phyloP scores from a whole-genome alignment of 1,284 basidiomycete genomes.

The Hortiboletus rubellus region DNA sequence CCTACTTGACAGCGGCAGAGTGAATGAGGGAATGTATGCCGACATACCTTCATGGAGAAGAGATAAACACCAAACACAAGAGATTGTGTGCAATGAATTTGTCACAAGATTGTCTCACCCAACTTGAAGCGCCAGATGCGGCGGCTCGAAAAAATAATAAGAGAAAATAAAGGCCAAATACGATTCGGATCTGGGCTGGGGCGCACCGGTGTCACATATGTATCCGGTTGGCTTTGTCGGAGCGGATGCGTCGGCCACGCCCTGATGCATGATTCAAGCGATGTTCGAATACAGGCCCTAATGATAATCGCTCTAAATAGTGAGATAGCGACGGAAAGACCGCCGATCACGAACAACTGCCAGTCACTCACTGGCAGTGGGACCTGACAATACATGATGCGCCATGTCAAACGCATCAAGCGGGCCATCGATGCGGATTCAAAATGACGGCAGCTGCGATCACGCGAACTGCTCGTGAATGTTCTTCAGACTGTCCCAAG shows the following conservation, averaged over 20 bases:
- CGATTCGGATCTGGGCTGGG: not conserved
- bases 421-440: constrained; percentile 7
- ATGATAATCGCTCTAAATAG: constrained; percentile 5
- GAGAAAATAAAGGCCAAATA: constrained; percentile 5
- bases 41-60: constrained; percentile 12
- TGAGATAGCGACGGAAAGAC: not conserved
- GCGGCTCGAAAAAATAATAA: not conserved
- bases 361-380: not conserved
- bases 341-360: not conserved
- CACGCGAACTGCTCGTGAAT: constrained; percentile 6
- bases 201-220: not conserved
- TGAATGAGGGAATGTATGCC: constrained; percentile 18
- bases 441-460: constrained; percentile 13
- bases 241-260: not conserved
- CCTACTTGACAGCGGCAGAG: not conserved
- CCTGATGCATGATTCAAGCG: constrained; percentile 1
- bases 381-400: constrained; percentile 9
- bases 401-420: constrained; percentile 11
- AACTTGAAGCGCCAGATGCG: not conserved
- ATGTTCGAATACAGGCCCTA: not conserved
- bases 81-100: constrained; percentile 15
- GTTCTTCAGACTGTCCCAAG: not conserved
- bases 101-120: constrained; percentile 5
- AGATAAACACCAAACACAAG: constrained; percentile 1
- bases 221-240: constrained; percentile 1